Evolutionary conservation across 2,329 filamentous ascomycete species (phyloP).

Genomic region (Stromatinia cepivora): DNA sequence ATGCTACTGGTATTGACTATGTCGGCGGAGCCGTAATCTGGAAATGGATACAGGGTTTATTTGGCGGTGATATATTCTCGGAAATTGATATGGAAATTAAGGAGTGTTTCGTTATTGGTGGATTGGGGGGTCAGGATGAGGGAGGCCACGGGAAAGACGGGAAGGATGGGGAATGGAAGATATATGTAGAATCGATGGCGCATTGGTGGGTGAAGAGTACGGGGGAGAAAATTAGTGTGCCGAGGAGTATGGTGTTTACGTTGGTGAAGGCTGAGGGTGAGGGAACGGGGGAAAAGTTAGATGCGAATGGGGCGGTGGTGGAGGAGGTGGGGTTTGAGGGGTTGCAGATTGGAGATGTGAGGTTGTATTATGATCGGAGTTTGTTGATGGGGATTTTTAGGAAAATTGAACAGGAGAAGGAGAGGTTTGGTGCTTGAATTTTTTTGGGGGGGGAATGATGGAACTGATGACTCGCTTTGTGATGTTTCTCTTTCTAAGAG

Average conservation of each 20-base stretch:
- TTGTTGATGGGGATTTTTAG: conserved; percentile 16
- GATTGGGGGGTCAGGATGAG: background rate
- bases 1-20: conserved; percentile 20
- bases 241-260: conserved; percentile 24
- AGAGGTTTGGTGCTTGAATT: conserved; percentile 19
- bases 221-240: conserved; percentile 17
- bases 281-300: background rate
- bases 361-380: conserved; percentile 27
- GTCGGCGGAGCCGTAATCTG: conserved; percentile 1
- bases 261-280: conserved; percentile 24
- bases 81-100: conserved; percentile 17
- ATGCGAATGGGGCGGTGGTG: background rate
- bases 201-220: conserved; percentile 24
- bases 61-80: background rate
- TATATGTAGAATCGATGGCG: conserved; percentile 23
- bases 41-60: conserved; percentile 20
- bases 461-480: background rate
- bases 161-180: conserved; percentile 9
- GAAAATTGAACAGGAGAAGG: conserved; percentile 23
- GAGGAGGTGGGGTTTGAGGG: conserved; percentile 25
- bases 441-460: too few relatives aligned
- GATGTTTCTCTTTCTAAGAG: background rate
- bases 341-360: conserved; percentile 25
- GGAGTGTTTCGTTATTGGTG: conserved; percentile 8
- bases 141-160: too few relatives aligned